A percentile compares a stretch with the other conserved stretches of the same genome.
Evolutionary conservation across 176 grass and related monocot genomes (phyloP).

Genomic region (bread wheat (Triticum aestivum)): IWGSC_CS_RefSeq_v2.1 NC_057806.1:550057729-550058228

Average conservation of each 20-base stretch:
- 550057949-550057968: neutral
- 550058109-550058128: too few relatives aligned
- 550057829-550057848: neutral
- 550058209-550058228: too few relatives aligned
- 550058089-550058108: neutral
- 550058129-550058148: too few relatives aligned
- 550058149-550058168: too few relatives aligned
- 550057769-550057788: too few relatives aligned
- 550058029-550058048: neutral
- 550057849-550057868: slow-evolving; percentile 1
- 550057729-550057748: too few relatives aligned
- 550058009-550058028: neutral
- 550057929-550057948: neutral
- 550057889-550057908: neutral
- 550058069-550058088: neutral
- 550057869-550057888: neutral
- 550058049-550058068: neutral
- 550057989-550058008: neutral
- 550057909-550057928: neutral
- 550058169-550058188: too few relatives aligned
- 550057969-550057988: neutral
- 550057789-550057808: slow-evolving; percentile 27
- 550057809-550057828: neutral
- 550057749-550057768: too few relatives aligned
- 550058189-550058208: too few relatives aligned